A percentile compares a stretch with the other conserved stretches of the same genome.
These are phyloP conservation scores for Aspergillus fructus DNA, from an alignment of 2,329 filamentous ascomycete species.

Conservation along the genomic window DNA sequence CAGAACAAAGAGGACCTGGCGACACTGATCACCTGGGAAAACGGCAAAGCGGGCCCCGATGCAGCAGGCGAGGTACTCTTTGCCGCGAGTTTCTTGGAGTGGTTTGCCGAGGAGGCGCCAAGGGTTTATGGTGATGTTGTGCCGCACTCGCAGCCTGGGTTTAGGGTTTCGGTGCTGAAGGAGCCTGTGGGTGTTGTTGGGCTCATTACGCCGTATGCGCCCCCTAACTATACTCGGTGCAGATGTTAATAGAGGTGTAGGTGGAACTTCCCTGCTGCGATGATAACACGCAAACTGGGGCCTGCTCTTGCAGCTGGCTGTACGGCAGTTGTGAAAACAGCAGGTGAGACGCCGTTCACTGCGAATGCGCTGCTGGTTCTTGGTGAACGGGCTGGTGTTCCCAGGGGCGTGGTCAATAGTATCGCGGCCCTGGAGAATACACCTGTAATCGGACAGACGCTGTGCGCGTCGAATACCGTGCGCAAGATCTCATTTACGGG, in stretches of 20 bases:
- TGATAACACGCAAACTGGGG: constrained; percentile 49
- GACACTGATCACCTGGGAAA: constrained; percentile 59
- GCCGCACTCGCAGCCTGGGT: constrained; percentile 53
- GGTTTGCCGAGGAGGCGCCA: constrained; percentile 60
- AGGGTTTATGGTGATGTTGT: constrained; percentile 58
- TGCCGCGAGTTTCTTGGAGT: constrained; percentile 53
- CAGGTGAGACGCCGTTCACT: constrained; percentile 85
- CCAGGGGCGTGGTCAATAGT: constrained; percentile 77
- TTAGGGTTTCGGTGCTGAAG: constrained; percentile 26
- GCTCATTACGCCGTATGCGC: constrained; percentile 55
- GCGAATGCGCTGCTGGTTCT: constrained; percentile 80
- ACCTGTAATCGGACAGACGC: constrained; percentile 60
- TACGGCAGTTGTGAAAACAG: constrained; percentile 85
- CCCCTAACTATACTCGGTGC: neutral
- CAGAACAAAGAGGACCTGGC: constrained; percentile 61
- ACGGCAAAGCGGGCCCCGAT: constrained; percentile 57
- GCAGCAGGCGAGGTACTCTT: constrained; percentile 50
- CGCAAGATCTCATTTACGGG: constrained; percentile 94
- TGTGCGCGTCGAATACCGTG: constrained; percentile 52
- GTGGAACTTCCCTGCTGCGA: constrained; percentile 58
- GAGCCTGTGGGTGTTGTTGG: constrained; percentile 65
- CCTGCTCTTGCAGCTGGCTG: constrained; percentile 78
- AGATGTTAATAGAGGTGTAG: neutral
- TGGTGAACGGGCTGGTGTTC: constrained; percentile 80
- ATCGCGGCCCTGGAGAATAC: constrained; percentile 77